Conservation (phyloP, 805 yeast species). For the Suhomyces sp. region DNA sequence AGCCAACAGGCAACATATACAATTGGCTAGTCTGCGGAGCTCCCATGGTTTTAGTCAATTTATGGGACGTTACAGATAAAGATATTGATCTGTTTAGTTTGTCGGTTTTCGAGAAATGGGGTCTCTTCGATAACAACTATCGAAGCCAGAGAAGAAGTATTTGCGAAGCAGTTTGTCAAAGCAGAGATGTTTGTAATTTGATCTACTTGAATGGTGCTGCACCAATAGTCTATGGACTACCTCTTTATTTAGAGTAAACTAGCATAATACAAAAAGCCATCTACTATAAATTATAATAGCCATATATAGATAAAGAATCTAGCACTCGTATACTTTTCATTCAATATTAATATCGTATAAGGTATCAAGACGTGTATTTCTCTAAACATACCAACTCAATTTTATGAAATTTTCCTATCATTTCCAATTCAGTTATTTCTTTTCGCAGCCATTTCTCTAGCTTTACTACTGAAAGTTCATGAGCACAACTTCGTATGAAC, state of each 20-base stretch:
- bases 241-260: conserved; percentile 33
- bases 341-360: background rate
- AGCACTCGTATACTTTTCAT: background rate
- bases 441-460: background rate
- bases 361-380: too few relatives aligned
- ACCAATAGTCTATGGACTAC: conserved; percentile 87
- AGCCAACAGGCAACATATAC: conserved; percentile 72
- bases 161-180: conserved; percentile 53
- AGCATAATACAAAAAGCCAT: background rate
- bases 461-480: too few relatives aligned
- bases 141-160: conserved; percentile 26
- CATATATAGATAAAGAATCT: too few relatives aligned
- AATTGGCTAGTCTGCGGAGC: conserved; percentile 78
- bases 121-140: conserved; percentile 36
- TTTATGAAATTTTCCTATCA: too few relatives aligned
- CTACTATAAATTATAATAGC: background rate
- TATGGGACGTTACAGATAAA: conserved; percentile 97
- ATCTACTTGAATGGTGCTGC: conserved; percentile 87
- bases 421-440: background rate
- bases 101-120: conserved; percentile 63
- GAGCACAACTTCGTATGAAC: too few relatives aligned
- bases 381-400: too few relatives aligned
- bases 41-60: conserved; percentile 76
- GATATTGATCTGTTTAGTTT: conserved; percentile 82
- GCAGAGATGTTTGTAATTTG: conserved; percentile 69